phyloP scores from a whole-genome alignment of 305 asterid genomes.

The Salvia sclarea region DNA sequence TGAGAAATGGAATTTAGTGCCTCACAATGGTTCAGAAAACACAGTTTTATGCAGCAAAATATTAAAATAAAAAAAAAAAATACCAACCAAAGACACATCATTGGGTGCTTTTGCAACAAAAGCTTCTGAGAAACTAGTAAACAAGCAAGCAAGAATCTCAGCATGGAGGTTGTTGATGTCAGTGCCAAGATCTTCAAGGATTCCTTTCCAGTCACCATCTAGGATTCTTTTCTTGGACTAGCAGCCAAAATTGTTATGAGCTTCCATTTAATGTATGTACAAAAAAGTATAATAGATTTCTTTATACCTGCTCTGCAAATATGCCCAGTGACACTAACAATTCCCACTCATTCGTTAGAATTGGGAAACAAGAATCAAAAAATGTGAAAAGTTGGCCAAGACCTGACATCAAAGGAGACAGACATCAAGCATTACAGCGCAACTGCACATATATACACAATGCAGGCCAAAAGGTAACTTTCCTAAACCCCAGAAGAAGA shows the following conservation, averaged over 20 bases:
- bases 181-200: slow-evolving; percentile 50
- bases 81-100: slow-evolving; percentile 54
- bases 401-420: slow-evolving; percentile 45
- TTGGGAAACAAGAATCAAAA: slow-evolving; percentile 56
- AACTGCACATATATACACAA: slow-evolving; percentile 15
- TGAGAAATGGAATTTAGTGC: slow-evolving; percentile 31
- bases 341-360: slow-evolving; percentile 70
- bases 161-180: slow-evolving; percentile 52
- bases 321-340: slow-evolving; percentile 48
- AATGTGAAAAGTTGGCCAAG: slow-evolving; percentile 42
- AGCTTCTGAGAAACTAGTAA: slow-evolving; percentile 68
- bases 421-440: slow-evolving; percentile 8
- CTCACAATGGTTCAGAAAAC: slow-evolving; percentile 13
- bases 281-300: slow-evolving; percentile 15
- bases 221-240: slow-evolving; percentile 52
- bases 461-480: background rate
- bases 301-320: slow-evolving; percentile 55
- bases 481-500: slow-evolving; percentile 22
- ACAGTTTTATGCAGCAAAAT: background rate
- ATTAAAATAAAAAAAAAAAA: slow-evolving; percentile 26
- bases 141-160: slow-evolving; percentile 63
- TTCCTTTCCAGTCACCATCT: slow-evolving; percentile 54
- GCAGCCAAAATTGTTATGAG: slow-evolving; percentile 31
- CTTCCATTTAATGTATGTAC: slow-evolving; percentile 9
- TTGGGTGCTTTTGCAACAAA: slow-evolving; percentile 49